Evolutionary conservation across 1,139 yeast species (phyloP), one percentile per base, ranked within the genome.

Genomic region (Nakaseomyces glabratus): DNA sequence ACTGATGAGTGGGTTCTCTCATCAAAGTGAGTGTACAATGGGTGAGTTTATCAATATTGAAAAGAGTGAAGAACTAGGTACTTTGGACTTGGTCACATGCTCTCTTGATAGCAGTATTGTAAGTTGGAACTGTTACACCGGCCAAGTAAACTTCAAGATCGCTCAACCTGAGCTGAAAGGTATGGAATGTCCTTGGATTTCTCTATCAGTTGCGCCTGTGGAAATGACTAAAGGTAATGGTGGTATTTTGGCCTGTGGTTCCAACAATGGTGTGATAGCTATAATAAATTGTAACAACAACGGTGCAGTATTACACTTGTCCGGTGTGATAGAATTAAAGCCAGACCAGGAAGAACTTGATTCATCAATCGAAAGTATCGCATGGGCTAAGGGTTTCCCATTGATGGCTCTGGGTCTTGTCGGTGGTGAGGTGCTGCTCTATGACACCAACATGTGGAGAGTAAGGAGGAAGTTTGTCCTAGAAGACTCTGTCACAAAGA

Each of bases 91-190:
- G 42, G 72, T 85, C 14, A 81, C 95, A 1, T 67, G 77, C 20
- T 76, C 94, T n/a, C 90, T 86, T 44, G 98, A 90, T 58, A 86
- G 95, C 21, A 68, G 86, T 5, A 71, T 90, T 20, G 77, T 86
- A 35, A 76, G 76, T 41, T 90, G 98, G 97, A 85, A 88, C 55
- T 84, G 90, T 39, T 86, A 73, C 62, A 77, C 90, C 6, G 77
- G 77, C 22, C 76, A 73, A 33, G 73, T 75, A 20, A 52, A 61
- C 20, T 79, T 78, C 58, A 82, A 78, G 51, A 68, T 82, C 40
- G 69, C 69, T 37, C 75, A 79, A 28, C 66, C 73, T 36, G 81
- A 77, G 35, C 69, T 80, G 55, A 77, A 71, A 53, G 85, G 85
- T 11, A 68, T 74, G 22, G 76, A 73, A 47, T 81, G 86, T 40